phyloP scores from a whole-genome alignment of 2,329 filamentous ascomycete genomes.

The Colletotrichum tabaci region DNA sequence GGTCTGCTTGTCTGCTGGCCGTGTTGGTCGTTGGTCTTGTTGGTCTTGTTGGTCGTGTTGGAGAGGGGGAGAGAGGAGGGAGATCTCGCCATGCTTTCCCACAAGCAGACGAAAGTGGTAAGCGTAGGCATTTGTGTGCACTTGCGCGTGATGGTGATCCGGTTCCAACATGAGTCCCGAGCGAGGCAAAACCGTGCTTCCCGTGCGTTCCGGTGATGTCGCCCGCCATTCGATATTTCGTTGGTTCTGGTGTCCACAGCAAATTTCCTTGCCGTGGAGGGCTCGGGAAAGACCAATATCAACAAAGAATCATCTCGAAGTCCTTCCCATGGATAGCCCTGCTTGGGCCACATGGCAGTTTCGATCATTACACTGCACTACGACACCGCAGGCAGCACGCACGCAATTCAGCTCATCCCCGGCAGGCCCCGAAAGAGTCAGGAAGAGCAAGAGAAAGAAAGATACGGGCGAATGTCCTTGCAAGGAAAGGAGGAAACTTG shows the following conservation, averaged over 20 bases:
- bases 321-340: conserved; percentile 24
- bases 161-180: neutral
- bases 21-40: neutral
- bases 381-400: neutral
- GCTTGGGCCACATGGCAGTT: conserved; percentile 38
- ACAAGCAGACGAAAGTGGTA: neutral
- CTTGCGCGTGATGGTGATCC: conserved; percentile 3
- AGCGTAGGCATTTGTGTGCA: conserved; percentile 2
- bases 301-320: conserved; percentile 35
- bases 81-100: too few relatives aligned
- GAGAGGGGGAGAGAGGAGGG: too few relatives aligned
- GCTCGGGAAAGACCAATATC: neutral
- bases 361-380: neutral
- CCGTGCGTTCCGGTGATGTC: neutral
- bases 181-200: neutral
- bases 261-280: neutral
- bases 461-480: neutral
- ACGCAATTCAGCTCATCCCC: conserved; percentile 20
- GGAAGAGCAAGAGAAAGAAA: too few relatives aligned
- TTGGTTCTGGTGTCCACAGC: neutral
- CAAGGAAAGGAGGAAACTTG: conserved; percentile 11
- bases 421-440: neutral
- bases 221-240: neutral
- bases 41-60: neutral
- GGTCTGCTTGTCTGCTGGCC: neutral